Percentiles rank a stretch among this genome's conserved stretches.
Evolutionary conservation across 1,139 yeast genomes (phyloP).

Genomic region (Yueomyces sp.): DNA sequence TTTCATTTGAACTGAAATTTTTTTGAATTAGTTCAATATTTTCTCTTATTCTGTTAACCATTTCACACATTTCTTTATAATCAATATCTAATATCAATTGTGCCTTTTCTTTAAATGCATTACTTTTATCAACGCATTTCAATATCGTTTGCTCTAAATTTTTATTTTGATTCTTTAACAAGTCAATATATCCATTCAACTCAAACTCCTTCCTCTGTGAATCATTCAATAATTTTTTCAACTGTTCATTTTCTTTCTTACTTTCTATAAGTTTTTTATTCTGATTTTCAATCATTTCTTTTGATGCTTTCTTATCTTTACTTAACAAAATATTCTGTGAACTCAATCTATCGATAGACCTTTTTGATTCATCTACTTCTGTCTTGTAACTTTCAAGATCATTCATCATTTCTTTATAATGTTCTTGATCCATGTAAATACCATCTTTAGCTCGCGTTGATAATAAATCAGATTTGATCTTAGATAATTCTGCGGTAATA

Average conservation of each 20-base stretch:
- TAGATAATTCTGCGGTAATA: constrained; percentile 43
- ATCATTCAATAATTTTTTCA: constrained; percentile 25
- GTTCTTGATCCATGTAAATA: constrained; percentile 44
- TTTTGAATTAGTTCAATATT: constrained; percentile 14
- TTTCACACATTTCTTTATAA: constrained; percentile 19
- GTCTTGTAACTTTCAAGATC: constrained; percentile 34
- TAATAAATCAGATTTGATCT: constrained; percentile 40
- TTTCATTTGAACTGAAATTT: constrained; percentile 9
- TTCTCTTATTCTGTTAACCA: constrained; percentile 17
- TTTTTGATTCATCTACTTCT: constrained; percentile 31
- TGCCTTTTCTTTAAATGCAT: constrained; percentile 12
- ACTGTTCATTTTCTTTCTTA: constrained; percentile 20
- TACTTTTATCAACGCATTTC: constrained; percentile 18
- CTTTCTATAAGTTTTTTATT: constrained; percentile 21
- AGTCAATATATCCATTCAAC: constrained; percentile 21
- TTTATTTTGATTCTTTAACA: constrained; percentile 18
- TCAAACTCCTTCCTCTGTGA: constrained; percentile 25
- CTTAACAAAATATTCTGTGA: constrained; percentile 22
- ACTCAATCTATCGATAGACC: constrained; percentile 26
- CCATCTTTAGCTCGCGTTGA: constrained; percentile 57
- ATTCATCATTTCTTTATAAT: constrained; percentile 38
- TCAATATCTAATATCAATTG: not conserved
- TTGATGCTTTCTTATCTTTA: constrained; percentile 19
- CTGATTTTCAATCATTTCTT: constrained; percentile 21
- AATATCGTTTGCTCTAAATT: constrained; percentile 12